Evolutionary conservation across 2,329 filamentous ascomycete species (phyloP), one percentile per base, ranked within the genome.

Genomic region (Xylariaceae sp.): DNA sequence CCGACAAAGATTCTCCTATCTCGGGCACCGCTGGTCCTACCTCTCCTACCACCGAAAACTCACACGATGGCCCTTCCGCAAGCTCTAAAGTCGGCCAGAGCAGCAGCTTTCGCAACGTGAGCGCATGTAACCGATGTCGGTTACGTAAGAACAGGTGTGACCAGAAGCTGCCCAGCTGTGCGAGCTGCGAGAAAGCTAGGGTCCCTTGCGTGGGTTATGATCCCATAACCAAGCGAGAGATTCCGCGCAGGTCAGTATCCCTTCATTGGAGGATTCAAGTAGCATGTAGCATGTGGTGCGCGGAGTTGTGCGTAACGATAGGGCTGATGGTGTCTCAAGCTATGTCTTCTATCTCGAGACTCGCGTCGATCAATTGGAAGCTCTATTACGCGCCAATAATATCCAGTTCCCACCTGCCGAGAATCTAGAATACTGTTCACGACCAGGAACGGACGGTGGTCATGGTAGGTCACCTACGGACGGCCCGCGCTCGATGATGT

Each of bases 331-430:
- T 34, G 35, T 48, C 42, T 44, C 33, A 49, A 88, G 85, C 64
- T 97, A 97, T 70, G 89, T 97, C 37, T 95, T 87, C 67, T 97
- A 95, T 62, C 82, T 97, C 45, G 91, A 97, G 64, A 87, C 85
- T 19, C 78, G 91, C 44, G 80, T 96, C 41, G 78, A 83, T 47
- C 87, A 93, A 65, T 79, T 97, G 22, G 91, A 97, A 64, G 75
- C 76, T 26, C 68, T 93, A 29, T 76, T 97, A 37, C 70, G 72
- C 33, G 72, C 80, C 24, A 81, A 89, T 56, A 75, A 77, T 34
- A 79, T 96, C 43, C 50, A 81, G 12, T 93, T 86, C 55, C 83
- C 87, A 13, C 77, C 85, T 0, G 81, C 87, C 43, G 72, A 80
- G 35, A 72, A 81, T 46, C 84, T 95, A 55, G 82, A 87, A 52